phyloP scores from a whole-genome alignment of 2,329 filamentous ascomycete species.

The Canariomyces notabilis region DNA sequence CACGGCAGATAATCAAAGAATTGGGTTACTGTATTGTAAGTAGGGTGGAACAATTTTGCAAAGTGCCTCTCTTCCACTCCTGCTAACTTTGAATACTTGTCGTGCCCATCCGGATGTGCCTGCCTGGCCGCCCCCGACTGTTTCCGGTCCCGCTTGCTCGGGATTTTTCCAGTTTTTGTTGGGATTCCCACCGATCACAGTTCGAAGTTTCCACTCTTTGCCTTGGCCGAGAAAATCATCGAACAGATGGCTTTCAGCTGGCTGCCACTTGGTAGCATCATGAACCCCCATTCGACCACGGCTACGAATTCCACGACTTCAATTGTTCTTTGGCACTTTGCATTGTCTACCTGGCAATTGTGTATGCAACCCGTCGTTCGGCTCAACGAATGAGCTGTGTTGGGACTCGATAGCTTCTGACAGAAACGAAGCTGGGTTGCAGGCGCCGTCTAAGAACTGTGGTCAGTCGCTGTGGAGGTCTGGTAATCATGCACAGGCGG shows the following conservation, averaged over 20 bases:
- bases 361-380: too few relatives aligned
- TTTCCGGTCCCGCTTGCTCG: not conserved
- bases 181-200: conserved; percentile 5
- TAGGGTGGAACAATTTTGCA: not conserved
- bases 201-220: conserved; percentile 5
- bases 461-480: too few relatives aligned
- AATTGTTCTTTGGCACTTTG: too few relatives aligned
- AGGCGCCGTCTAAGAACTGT: too few relatives aligned
- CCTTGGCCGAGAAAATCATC: conserved; percentile 4
- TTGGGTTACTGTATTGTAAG: not conserved
- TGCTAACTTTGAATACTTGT: not conserved
- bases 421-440: too few relatives aligned
- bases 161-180: conserved; percentile 8
- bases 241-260: not conserved
- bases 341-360: too few relatives aligned
- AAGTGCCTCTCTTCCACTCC: not conserved
- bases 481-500: too few relatives aligned
- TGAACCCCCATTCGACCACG: not conserved
- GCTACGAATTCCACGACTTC: too few relatives aligned
- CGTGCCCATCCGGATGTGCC: not conserved
- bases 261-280: not conserved
- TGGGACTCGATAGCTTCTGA: too few relatives aligned
- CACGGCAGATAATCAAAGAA: not conserved
- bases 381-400: too few relatives aligned
- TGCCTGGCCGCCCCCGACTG: not conserved